phyloP scores from a whole-genome alignment of 148 eudicot genomes.

The Rhododendron molle region DNA sequence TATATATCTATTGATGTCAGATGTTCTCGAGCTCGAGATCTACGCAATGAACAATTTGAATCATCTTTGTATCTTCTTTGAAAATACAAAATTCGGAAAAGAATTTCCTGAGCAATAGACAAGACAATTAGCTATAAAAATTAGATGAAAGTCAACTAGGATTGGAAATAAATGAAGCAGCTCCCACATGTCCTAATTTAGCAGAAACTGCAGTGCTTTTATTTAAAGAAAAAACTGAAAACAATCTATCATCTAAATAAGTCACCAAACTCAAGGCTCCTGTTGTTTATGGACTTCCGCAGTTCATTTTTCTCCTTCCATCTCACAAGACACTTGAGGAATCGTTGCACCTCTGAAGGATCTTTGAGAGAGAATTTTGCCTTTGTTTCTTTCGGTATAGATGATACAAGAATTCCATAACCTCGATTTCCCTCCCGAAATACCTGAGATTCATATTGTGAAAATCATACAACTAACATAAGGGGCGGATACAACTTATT shows the following conservation, averaged over 20 bases:
- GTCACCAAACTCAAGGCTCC: slow-evolving; percentile 10
- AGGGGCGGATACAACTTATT: not conserved
- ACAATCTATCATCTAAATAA: not conserved
- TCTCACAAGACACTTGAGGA: slow-evolving; percentile 38
- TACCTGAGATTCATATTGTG: slow-evolving; percentile 29
- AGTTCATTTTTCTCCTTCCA: slow-evolving; percentile 29
- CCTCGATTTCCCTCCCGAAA: slow-evolving; percentile 53
- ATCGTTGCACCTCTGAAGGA: slow-evolving; percentile 51
- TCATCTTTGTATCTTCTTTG: too few relatives aligned
- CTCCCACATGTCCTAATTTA: slow-evolving; percentile 4
- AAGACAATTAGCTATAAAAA: not conserved
- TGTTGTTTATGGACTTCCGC: not conserved
- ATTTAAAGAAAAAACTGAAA: too few relatives aligned
- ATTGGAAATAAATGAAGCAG: not conserved
- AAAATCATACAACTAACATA: not conserved
- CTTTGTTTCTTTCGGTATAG: slow-evolving; percentile 66
- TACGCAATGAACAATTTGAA: not conserved
- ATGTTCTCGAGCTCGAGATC: not conserved
- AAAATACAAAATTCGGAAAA: not conserved
- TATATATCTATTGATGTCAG: too few relatives aligned
- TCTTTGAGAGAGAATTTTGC: slow-evolving; percentile 76
- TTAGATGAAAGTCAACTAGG: not conserved
- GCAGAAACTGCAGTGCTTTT: not conserved
- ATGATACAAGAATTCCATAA: slow-evolving; percentile 69
- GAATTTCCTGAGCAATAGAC: not conserved